These are phyloP conservation scores for Kwoniella shandongensis DNA, from an alignment of 768 basidiomycete genomes.

Conservation along the genomic window DNA sequence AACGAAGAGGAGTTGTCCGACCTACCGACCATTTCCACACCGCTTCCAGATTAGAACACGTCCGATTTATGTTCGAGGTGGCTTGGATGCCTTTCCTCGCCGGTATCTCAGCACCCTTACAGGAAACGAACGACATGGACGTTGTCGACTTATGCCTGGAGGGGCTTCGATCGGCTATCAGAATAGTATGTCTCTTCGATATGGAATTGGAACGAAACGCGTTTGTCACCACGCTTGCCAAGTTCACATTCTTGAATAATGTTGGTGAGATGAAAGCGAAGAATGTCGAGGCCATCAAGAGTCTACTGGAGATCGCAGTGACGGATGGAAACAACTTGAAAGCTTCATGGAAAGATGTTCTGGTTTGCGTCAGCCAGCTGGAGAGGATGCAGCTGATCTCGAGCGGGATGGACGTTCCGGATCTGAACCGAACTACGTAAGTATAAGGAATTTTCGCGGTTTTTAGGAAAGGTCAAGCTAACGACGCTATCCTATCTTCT, in stretches of 20 bases:
- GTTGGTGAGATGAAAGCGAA: constrained; percentile 98
- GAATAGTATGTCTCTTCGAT: constrained; percentile 94
- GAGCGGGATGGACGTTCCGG: constrained; percentile 79
- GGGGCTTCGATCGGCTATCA: constrained; percentile 95
- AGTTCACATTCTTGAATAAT: constrained; percentile 97
- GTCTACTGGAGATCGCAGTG: constrained; percentile 88
- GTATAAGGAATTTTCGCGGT: constrained; percentile 38
- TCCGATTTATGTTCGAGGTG: constrained; percentile 98
- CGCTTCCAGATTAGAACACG: constrained; percentile 93
- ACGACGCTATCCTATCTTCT: not conserved
- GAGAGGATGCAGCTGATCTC: constrained; percentile 98
- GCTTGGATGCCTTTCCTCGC: constrained; percentile 99
- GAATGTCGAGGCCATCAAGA: constrained; percentile 98
- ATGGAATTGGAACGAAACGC: constrained; percentile 97
- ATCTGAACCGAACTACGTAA: constrained; percentile 76
- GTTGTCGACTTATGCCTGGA: constrained; percentile 88
- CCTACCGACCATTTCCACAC: constrained; percentile 87
- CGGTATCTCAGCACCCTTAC: constrained; percentile 87
- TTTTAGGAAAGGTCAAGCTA: not conserved
- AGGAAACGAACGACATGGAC: constrained; percentile 92
- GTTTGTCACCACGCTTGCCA: constrained; percentile 91
- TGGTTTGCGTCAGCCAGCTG: constrained; percentile 95
- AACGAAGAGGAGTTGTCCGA: constrained; percentile 69
- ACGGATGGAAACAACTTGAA: constrained; percentile 96
- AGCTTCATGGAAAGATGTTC: constrained; percentile 91